Evolutionary conservation across 208 protist species (phyloP).

Genomic region (Acanthamoeba culbertsoni): DNA sequence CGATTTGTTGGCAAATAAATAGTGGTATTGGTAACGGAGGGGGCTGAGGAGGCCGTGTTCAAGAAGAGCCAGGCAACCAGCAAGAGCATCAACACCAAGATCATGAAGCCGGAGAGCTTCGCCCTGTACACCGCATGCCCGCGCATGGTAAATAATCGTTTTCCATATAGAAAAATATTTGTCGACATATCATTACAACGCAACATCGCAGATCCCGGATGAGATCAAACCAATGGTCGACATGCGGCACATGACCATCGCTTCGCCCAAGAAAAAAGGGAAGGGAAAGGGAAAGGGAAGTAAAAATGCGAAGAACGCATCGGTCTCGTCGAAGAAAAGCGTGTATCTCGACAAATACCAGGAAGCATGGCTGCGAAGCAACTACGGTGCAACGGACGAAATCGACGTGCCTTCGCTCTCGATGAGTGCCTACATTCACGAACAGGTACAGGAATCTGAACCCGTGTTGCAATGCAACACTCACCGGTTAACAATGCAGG

Average conservation of each 20-base stretch:
- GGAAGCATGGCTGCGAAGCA: neutral
- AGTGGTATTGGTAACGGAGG: conserved; percentile 58
- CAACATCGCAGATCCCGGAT: neutral
- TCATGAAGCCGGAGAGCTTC: conserved; percentile 43
- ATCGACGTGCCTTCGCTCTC: neutral
- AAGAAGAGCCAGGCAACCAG: conserved; percentile 22
- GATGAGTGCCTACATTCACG: neutral
- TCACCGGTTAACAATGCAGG: neutral
- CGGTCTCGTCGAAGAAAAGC: neutral
- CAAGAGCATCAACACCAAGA: conserved; percentile 32
- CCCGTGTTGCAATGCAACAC: no score
- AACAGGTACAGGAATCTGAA: no score
- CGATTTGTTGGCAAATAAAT: no score
- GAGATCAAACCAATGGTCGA: neutral
- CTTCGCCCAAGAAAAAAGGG: conserved; percentile 3
- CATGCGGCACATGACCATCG: conserved; percentile 34
- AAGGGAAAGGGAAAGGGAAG: neutral
- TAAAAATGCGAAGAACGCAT: neutral
- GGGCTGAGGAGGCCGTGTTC: conserved; percentile 44
- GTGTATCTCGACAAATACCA: conserved; percentile 2
- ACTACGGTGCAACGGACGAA: neutral
- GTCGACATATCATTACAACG: neutral
- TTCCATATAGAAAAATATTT: neutral
- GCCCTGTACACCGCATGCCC: conserved; percentile 37
- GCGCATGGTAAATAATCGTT: conserved; percentile 22